phyloP scores from a whole-genome alignment of 345 rosid genomes.

The Populus davidiana region DNA sequence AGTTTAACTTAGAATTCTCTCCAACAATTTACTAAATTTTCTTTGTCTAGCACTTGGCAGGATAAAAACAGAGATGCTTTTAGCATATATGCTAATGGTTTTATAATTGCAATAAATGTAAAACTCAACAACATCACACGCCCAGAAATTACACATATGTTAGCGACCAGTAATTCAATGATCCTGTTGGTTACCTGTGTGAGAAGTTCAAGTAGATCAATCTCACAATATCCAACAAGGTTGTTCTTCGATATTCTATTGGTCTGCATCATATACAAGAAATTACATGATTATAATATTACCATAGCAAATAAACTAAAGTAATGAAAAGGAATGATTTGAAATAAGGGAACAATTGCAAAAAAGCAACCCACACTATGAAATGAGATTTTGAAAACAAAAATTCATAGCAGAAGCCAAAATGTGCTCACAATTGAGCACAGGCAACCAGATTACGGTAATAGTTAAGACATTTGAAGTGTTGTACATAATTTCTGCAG shows the following conservation, averaged over 20 bases:
- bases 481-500: not conserved
- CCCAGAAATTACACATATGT: not conserved
- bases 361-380: not conserved
- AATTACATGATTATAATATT: not conserved
- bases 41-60: not conserved
- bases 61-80: not conserved
- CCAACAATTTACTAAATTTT: too few relatives aligned
- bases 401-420: not conserved
- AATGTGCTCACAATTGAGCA: not conserved
- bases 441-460: not conserved
- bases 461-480: not conserved
- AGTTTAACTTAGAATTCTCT: not conserved
- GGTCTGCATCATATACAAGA: slow-evolving; percentile 53
- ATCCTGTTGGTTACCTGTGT: slow-evolving; percentile 43
- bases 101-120: not conserved
- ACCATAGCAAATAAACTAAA: not conserved
- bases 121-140: not conserved
- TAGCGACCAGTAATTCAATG: not conserved
- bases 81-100: not conserved
- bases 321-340: not conserved
- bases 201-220: slow-evolving; percentile 70
- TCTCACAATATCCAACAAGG: slow-evolving; percentile 75
- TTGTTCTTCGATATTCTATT: slow-evolving; percentile 70
- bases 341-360: not conserved
- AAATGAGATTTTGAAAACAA: not conserved